Base-by-base conservation (phyloP, 768 basidiomycete genomes). In the Strobilomyces echinocephalus region DNA sequence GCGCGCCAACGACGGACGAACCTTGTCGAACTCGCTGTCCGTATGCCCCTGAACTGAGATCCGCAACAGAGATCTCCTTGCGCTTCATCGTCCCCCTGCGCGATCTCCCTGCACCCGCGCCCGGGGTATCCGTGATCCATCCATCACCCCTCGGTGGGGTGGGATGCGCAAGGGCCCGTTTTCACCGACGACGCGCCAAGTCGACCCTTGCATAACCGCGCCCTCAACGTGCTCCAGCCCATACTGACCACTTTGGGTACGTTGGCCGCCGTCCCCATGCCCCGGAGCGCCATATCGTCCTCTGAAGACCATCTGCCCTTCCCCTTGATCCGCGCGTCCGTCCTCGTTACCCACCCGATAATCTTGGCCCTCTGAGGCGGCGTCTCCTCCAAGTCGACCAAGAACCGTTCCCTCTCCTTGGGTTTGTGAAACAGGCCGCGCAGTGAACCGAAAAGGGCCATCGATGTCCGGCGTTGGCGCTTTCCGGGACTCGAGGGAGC, bases 361-460 rank as follows among this genome's bases (percentile, higher is more conserved):
- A 12, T 24, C 14, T 16, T 47, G 4, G 39, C 20, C 18, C 31
- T 18, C 33, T 26, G 35, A 3, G 35, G 11, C 12, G 40, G 40
- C 12, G 63, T 51, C 3, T 54, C 62, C 4, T 62, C 58, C 63
- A 56, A 61, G 7, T 58, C 59, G 0, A 24, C 24, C 24, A 24
- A 24, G 24, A 35, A 1, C 24, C 38, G 20, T 1, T 30, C 52
- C 24, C 58, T 48, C 9, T 58, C 61, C 26, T 55, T 60, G 1
- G 60, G 61, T 43, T 60, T 69, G 18, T 56, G 57, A 45, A 69
- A 69, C 5, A 69, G 51, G 14, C 67, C 67, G 0, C 60, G 61
- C 5, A 69, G 42, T 3, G 68, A 67, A 2, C 69, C 61, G 4
- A 69, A 59, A 31, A 69, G n/a, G n/a, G n/a, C n/a, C n/a, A n/a